Evolutionary conservation across 257 asterid genomes (phyloP).

Genomic region (Przewalskia tangutica): DNA sequence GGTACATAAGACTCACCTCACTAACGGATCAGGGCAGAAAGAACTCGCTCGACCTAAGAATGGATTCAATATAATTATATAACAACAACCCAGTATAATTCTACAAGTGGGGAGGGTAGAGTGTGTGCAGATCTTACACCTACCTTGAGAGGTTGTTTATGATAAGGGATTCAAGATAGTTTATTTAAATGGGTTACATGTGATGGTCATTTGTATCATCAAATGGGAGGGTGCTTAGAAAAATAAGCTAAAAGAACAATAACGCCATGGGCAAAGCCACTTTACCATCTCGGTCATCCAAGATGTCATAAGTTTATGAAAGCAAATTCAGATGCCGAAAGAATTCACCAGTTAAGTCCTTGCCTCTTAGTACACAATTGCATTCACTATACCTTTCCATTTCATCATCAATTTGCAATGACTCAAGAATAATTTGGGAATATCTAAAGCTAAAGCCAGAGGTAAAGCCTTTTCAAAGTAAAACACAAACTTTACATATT

Average conservation of each 20-base stretch:
- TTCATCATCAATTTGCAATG: conserved; percentile 85
- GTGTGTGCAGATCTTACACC: too few relatives aligned
- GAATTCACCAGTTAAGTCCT: conserved; percentile 69
- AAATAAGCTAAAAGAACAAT: neutral
- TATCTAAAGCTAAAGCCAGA: neutral
- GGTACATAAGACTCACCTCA: too few relatives aligned
- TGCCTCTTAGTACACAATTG: conserved; percentile 33
- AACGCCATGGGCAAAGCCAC: neutral
- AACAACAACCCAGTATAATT: too few relatives aligned
- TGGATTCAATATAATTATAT: too few relatives aligned
- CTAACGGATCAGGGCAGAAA: too few relatives aligned
- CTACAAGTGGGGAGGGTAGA: too few relatives aligned
- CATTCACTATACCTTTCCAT: conserved; percentile 49
- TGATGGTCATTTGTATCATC: too few relatives aligned
- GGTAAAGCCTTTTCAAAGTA: neutral
- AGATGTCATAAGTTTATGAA: conserved; percentile 51
- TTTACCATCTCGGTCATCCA: conserved; percentile 90
- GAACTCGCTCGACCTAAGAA: too few relatives aligned
- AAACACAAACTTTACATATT: neutral
- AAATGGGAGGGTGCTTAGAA: too few relatives aligned
- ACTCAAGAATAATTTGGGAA: conserved; percentile 10
- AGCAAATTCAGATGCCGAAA: conserved; percentile 69
- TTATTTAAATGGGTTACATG: too few relatives aligned
- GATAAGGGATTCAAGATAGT: too few relatives aligned
- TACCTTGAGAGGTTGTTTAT: too few relatives aligned